Evolutionary conservation across 495 filamentous ascomycete genomes (phyloP), one percentile per base, ranked within the genome.

Genomic region (Penicillium psychrofluorescens): DNA sequence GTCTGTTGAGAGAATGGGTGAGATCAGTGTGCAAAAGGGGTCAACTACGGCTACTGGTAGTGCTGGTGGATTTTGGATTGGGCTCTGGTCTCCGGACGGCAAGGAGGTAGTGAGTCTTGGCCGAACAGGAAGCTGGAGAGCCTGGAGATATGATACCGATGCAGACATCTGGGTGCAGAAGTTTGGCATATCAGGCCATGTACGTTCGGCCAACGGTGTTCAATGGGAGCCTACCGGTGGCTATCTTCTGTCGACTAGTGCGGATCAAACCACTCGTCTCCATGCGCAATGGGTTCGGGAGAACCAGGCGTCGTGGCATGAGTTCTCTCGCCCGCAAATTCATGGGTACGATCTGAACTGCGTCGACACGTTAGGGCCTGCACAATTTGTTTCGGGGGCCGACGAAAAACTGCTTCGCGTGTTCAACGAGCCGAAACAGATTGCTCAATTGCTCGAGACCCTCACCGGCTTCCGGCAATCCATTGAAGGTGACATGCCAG

Each of bases 261-360:
- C 85, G 12, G 92, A 98, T 64, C 92, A 97, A 61, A 98, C 94
- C 4, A 95, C 92, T n/a, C 77, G 92, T 30, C 71, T 98, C 30
- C 88, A 86, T 62, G 86, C 89, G n/a, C 64, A 83, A 62, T 98
- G 92, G 92, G 70, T 77, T 37, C 68, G 72, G 8, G 70, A 65
- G 6, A 62, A 55, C 5, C 45, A 50, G 35, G 50, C 54, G 40
- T 82, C 85, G 29, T 98, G 94, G 94, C 92, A 97, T 64, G 92
- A 98, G 66, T 86, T 97, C 66, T 81, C 91, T 7, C 77, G 92
- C 36, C 94, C 92, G 12, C 92, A 99, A 56, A 97, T 97, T 44
- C 92, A 99, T 68, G 92, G 92, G 31, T 99, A 99, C 57, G 92
- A 96, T 59, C 74, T 99, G 48, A 99, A 97, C 68, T 96, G 91